Percentiles rank a stretch among this genome's conserved stretches.
phyloP scores from a whole-genome alignment of 1,139 yeast genomes.

The Yamadazyma trypodendri region DNA sequence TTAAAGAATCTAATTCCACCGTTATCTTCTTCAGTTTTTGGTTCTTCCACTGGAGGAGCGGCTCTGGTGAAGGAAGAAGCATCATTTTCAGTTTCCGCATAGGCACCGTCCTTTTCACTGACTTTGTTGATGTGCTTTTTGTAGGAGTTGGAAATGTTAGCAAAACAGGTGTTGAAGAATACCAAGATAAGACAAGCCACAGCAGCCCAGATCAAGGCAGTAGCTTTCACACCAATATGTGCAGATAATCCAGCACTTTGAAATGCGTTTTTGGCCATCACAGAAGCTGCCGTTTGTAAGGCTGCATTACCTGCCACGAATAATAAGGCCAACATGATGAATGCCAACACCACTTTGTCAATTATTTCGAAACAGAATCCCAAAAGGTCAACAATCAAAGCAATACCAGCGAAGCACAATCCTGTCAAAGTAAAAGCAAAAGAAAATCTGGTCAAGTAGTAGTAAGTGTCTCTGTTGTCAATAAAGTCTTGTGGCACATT shows the following conservation, averaged over 20 bases:
- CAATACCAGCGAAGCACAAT: slow-evolving; percentile 50
- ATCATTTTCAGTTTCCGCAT: slow-evolving; percentile 27
- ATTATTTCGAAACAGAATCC: slow-evolving; percentile 48
- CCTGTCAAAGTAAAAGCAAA: slow-evolving; percentile 67
- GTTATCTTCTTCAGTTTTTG: slow-evolving; percentile 33
- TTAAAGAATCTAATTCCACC: slow-evolving; percentile 79
- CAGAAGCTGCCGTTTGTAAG: slow-evolving; percentile 65
- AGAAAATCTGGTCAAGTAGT: slow-evolving; percentile 67
- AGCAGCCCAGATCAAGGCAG: slow-evolving; percentile 73
- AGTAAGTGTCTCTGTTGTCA: slow-evolving; percentile 56
- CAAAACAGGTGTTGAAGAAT: slow-evolving; percentile 55
- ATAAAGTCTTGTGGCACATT: slow-evolving; percentile 57
- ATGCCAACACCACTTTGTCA: slow-evolving; percentile 54
- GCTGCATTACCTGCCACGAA: slow-evolving; percentile 61
- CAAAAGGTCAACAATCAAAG: slow-evolving; percentile 39
- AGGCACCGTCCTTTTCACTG: slow-evolving; percentile 18
- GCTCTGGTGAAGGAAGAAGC: slow-evolving; percentile 48
- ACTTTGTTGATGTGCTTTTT: slow-evolving; percentile 43
- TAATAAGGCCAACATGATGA: slow-evolving; percentile 51
- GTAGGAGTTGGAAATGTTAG: slow-evolving; percentile 49
- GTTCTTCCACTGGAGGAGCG: slow-evolving; percentile 30
- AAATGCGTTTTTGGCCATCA: slow-evolving; percentile 66
- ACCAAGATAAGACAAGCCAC: slow-evolving; percentile 52
- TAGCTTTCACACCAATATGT: slow-evolving; percentile 53
- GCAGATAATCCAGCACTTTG: slow-evolving; percentile 38